Evolutionary conservation across 2,329 filamentous ascomycete species (phyloP).

Genomic region (Kalaharituber pfeilii): DNA sequence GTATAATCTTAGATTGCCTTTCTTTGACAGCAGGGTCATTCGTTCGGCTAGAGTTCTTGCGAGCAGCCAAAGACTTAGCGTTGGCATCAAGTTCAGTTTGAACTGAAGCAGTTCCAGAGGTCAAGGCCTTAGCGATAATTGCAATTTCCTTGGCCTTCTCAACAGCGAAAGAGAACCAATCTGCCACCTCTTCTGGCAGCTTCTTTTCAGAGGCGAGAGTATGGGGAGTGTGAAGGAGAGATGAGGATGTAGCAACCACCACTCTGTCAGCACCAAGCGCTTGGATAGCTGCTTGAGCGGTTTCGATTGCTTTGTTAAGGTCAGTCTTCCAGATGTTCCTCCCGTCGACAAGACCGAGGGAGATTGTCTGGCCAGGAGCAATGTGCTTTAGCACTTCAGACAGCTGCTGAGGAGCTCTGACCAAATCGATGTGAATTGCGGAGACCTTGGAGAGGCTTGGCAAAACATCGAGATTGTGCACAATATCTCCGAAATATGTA

Average conservation of each 20-base stretch:
- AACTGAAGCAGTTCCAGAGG: slow-evolving; percentile 73
- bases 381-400: slow-evolving; percentile 67
- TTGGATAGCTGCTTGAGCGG: slow-evolving; percentile 74
- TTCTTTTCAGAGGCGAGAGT: slow-evolving; percentile 98
- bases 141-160: slow-evolving; percentile 89
- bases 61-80: slow-evolving; percentile 80
- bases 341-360: slow-evolving; percentile 90
- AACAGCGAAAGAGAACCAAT: slow-evolving; percentile 97
- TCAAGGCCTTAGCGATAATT: slow-evolving; percentile 91
- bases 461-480: slow-evolving; percentile 92
- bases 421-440: slow-evolving; percentile 84
- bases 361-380: slow-evolving; percentile 76
- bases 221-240: slow-evolving; percentile 95
- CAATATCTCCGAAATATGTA: slow-evolving; percentile 98
- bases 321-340: slow-evolving; percentile 99
- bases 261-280: slow-evolving; percentile 96
- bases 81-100: slow-evolving; percentile 86
- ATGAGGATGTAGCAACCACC: slow-evolving; percentile 90
- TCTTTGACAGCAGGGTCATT: slow-evolving; percentile 98
- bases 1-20: slow-evolving; percentile 71
- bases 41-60: slow-evolving; percentile 81
- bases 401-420: slow-evolving; percentile 96
- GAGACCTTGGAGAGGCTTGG: slow-evolving; percentile 55
- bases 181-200: slow-evolving; percentile 75
- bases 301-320: slow-evolving; percentile 87